phyloP scores from a whole-genome alignment of 2,329 filamentous ascomycete species.

The Cryphonectria naterciae region DNA sequence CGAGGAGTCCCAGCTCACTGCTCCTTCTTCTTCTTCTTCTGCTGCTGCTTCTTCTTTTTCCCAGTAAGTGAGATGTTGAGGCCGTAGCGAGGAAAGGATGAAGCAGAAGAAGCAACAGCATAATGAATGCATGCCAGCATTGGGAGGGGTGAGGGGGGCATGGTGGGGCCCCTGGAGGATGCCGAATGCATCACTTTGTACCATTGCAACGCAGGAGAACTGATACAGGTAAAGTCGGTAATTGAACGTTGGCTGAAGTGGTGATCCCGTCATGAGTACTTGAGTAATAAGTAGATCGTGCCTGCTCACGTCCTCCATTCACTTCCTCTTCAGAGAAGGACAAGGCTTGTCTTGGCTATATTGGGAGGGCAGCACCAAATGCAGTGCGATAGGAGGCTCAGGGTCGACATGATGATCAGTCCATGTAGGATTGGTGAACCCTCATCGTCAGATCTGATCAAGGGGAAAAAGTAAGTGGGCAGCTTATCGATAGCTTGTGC shows the following conservation, averaged over 20 bases:
- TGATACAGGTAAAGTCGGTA: background rate
- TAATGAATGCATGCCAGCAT: background rate
- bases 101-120: background rate
- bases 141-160: background rate
- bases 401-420: background rate
- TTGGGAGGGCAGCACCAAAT: background rate
- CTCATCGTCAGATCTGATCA: background rate
- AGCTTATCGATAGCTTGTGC: background rate
- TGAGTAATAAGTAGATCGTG: background rate
- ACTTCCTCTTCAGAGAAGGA: background rate
- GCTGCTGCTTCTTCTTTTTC: background rate
- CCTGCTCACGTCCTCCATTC: background rate
- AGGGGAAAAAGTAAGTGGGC: too few relatives aligned
- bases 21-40: too few relatives aligned
- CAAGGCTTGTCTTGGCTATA: background rate
- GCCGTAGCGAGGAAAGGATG: background rate
- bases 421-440: background rate
- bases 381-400: background rate
- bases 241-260: background rate
- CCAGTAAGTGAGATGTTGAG: background rate
- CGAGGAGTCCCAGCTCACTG: background rate
- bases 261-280: background rate
- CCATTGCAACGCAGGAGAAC: background rate
- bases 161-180: constrained; percentile 2
- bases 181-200: background rate